These are phyloP conservation scores for Sarocladiaceae sp. DNA, from an alignment of 2,329 filamentous ascomycete species.

Conservation along the genomic window DNA sequence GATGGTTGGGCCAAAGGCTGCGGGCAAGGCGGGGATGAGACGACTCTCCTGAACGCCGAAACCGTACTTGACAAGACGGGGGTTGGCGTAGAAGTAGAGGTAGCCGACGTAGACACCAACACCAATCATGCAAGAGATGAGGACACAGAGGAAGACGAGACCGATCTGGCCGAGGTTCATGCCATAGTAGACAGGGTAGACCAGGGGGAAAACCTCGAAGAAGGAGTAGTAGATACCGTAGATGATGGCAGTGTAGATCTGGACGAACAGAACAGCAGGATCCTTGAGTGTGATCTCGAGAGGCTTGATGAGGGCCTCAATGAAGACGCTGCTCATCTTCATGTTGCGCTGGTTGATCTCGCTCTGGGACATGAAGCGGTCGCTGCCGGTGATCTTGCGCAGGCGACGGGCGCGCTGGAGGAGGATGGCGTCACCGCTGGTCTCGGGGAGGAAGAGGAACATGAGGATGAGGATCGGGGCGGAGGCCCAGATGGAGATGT, in stretches of 20 bases:
- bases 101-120: constrained; percentile 46
- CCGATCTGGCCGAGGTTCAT: constrained; percentile 56
- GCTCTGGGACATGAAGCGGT: constrained; percentile 53
- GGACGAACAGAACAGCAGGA: constrained; percentile 58
- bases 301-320: constrained; percentile 58
- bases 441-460: constrained; percentile 63
- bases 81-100: constrained; percentile 47
- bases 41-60: constrained; percentile 49
- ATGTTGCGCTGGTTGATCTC: constrained; percentile 60
- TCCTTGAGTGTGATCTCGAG: constrained; percentile 57
- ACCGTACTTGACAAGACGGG: constrained; percentile 43
- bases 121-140: constrained; percentile 52
- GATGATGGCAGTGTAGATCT: constrained; percentile 57
- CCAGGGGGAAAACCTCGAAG: constrained; percentile 64
- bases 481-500: constrained; percentile 59
- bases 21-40: constrained; percentile 50
- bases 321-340: constrained; percentile 39
- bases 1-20: constrained; percentile 48
- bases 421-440: constrained; percentile 54
- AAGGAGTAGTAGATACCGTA: constrained; percentile 60
- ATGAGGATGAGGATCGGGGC: constrained; percentile 56
- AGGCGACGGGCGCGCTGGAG: constrained; percentile 58
- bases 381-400: constrained; percentile 54
- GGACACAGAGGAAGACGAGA: constrained; percentile 56
- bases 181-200: constrained; percentile 55